Percentiles rank a stretch among this genome's conserved stretches.
Conservation (phyloP, 1,284 basidiomycete species). For the Termitomyces sp. region DNA sequence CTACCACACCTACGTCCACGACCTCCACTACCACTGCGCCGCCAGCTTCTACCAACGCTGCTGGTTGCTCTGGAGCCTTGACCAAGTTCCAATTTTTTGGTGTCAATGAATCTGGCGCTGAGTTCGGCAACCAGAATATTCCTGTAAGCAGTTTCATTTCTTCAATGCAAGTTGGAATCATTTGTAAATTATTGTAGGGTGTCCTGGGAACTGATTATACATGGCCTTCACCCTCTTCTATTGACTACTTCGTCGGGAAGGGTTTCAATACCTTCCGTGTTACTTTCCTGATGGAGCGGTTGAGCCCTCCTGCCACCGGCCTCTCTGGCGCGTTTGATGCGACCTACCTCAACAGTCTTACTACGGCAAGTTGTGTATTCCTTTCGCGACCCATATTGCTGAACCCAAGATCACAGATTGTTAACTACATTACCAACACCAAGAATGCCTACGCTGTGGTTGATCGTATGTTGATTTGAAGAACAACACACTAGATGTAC, state of each 20-base stretch:
- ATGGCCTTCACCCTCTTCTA: slow-evolving; percentile 41
- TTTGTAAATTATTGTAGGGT: slow-evolving; percentile 23
- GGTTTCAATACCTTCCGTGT: slow-evolving; percentile 65
- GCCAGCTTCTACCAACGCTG: slow-evolving; percentile 17
- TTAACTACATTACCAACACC: slow-evolving; percentile 49
- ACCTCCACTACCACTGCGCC: slow-evolving; percentile 8
- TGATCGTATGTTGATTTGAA: slow-evolving; percentile 39
- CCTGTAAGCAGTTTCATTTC: slow-evolving; percentile 35
- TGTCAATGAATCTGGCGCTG: slow-evolving; percentile 58
- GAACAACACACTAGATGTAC: not conserved
- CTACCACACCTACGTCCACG: slow-evolving; percentile 18
- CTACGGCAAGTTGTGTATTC: slow-evolving; percentile 29
- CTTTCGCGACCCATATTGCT: not conserved
- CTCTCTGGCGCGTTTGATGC: slow-evolving; percentile 48
- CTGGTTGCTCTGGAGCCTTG: slow-evolving; percentile 31
- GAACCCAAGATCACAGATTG: slow-evolving; percentile 29
- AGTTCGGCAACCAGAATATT: slow-evolving; percentile 43
- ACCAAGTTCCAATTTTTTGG: slow-evolving; percentile 62
- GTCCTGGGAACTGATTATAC: slow-evolving; percentile 43
- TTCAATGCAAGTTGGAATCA: not conserved
- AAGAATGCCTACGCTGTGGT: slow-evolving; percentile 54
- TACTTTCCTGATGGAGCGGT: slow-evolving; percentile 54
- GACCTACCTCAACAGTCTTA: slow-evolving; percentile 48
- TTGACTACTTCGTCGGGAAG: slow-evolving; percentile 48
- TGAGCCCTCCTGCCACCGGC: slow-evolving; percentile 46